Evolutionary conservation across 1,284 basidiomycete species (phyloP).

Genomic region (Abortiporus biennis): DNA sequence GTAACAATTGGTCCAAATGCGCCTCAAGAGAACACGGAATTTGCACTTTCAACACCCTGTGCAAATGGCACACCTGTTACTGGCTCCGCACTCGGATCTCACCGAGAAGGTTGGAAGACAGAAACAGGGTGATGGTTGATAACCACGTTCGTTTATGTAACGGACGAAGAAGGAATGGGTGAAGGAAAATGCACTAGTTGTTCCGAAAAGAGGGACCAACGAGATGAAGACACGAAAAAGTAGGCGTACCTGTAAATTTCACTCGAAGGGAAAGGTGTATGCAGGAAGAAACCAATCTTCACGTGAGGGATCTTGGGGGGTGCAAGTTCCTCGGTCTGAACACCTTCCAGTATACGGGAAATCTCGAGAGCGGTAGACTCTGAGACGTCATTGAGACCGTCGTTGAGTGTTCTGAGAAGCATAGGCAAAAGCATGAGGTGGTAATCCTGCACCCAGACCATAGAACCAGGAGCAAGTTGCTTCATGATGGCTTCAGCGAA

Average conservation of each 20-base stretch:
- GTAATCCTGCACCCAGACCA: slow-evolving; percentile 99
- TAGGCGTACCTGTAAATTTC: slow-evolving; percentile 96
- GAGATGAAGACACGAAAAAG: too few species aligned
- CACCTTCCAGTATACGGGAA: slow-evolving; percentile 71
- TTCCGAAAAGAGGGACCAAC: too few species aligned
- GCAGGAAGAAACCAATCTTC: slow-evolving; percentile 97
- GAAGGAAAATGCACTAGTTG: too few species aligned
- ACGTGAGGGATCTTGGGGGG: slow-evolving; percentile 48
- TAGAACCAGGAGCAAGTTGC: slow-evolving; percentile 78
- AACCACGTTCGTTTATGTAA: too few species aligned
- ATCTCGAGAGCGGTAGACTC: slow-evolving; percentile 66
- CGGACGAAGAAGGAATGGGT: too few species aligned
- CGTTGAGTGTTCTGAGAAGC: slow-evolving; percentile 85
- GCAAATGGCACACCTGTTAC: too few species aligned
- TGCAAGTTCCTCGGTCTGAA: slow-evolving; percentile 50
- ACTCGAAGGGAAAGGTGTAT: slow-evolving; percentile 97
- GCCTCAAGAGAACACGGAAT: too few species aligned
- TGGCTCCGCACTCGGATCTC: too few species aligned
- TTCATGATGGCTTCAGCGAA: slow-evolving; percentile 87
- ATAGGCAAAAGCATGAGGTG: slow-evolving; percentile 97
- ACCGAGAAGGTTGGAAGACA: too few species aligned
- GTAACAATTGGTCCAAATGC: too few species aligned
- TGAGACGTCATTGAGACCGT: slow-evolving; percentile 56
- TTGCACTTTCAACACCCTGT: too few species aligned
- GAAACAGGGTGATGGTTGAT: too few species aligned